phyloP scores from a whole-genome alignment of 1,284 basidiomycete genomes.

The Ganoderma resinaceum region DNA sequence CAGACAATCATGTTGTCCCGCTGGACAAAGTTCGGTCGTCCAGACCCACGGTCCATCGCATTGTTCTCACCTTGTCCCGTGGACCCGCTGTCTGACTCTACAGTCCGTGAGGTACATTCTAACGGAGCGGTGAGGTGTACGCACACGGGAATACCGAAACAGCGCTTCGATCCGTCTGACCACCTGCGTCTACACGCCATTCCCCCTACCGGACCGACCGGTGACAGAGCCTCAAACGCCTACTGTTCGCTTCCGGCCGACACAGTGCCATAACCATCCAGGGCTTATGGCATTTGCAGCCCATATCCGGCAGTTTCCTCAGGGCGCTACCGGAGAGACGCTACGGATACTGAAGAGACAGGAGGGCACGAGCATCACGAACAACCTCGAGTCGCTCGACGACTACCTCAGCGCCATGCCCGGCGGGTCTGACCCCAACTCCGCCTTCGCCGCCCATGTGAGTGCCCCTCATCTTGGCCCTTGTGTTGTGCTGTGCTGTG shows the following conservation, averaged over 20 bases:
- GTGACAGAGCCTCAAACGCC: neutral
- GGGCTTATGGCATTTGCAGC: neutral
- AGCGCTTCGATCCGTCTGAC: neutral
- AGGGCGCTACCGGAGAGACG: neutral
- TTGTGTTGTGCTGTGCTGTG: neutral
- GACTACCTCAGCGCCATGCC: neutral
- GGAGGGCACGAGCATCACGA: neutral
- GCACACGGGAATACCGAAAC: too few species aligned
- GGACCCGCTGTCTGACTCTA: too few species aligned
- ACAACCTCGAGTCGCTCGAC: neutral
- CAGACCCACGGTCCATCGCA: too few species aligned
- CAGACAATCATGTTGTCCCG: too few species aligned
- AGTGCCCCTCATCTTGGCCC: too few species aligned
- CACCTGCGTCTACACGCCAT: neutral
- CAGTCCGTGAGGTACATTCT: neutral
- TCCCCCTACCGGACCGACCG: neutral
- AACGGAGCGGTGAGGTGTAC: neutral
- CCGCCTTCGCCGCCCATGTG: neutral
- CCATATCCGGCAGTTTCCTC: neutral
- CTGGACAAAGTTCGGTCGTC: too few species aligned
- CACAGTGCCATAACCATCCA: neutral
- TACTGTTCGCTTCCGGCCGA: neutral
- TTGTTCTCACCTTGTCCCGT: too few species aligned
- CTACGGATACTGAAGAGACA: neutral
- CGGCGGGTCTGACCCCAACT: neutral